Evolutionary conservation across 2,329 filamentous ascomycete species (phyloP).

Genomic region (Aureobasidium leucospermi): DNA sequence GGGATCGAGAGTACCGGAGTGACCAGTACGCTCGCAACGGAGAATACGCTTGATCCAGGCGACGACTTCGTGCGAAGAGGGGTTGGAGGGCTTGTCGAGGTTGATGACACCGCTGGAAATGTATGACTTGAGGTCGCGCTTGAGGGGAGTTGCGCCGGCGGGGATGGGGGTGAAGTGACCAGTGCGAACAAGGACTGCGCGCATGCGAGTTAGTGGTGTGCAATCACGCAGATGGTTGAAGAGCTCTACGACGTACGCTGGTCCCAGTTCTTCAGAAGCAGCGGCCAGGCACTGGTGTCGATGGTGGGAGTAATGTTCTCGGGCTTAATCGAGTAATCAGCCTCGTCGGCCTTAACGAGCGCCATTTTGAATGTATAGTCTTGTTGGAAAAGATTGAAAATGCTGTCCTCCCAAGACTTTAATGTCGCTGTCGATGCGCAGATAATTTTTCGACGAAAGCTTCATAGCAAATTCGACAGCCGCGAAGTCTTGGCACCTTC

Average conservation of each 20-base stretch:
- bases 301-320: constrained; percentile 70
- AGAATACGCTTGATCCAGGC: constrained; percentile 99
- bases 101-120: constrained; percentile 98
- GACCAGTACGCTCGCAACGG: constrained; percentile 90
- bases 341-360: constrained; percentile 40
- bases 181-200: constrained; percentile 77
- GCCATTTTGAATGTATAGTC: constrained; percentile 16
- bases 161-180: constrained; percentile 97
- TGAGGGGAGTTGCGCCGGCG: constrained; percentile 81
- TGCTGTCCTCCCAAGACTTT: constrained; percentile 10
- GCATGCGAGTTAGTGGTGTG: constrained; percentile 16
- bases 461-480: not conserved
- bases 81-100: constrained; percentile 95
- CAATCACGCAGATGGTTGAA: not conserved
- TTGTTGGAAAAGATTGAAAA: constrained; percentile 9
- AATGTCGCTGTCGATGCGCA: constrained; percentile 7
- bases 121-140: constrained; percentile 94
- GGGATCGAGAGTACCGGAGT: constrained; percentile 95
- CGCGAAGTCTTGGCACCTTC: not conserved
- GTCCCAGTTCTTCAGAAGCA: constrained; percentile 93
- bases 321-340: constrained; percentile 86
- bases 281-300: constrained; percentile 84
- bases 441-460: constrained; percentile 2
- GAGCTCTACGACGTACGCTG: constrained; percentile 56
- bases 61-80: constrained; percentile 96